phyloP scores from a whole-genome alignment of 306 rosid species.

The Prosopis cineraria region DNA sequence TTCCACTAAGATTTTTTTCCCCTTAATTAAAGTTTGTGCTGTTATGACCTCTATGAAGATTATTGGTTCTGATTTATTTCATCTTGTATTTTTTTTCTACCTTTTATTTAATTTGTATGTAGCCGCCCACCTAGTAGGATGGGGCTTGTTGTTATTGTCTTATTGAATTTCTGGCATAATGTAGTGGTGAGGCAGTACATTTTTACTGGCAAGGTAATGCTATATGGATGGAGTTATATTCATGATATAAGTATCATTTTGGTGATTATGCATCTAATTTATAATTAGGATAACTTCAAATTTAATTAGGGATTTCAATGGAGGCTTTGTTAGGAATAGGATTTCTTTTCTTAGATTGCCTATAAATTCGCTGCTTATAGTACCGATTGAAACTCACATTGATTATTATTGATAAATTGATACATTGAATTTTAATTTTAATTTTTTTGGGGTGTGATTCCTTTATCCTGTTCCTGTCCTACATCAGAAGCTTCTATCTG shows the following conservation, averaged over 20 bases:
- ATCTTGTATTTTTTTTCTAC: neutral
- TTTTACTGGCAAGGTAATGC: neutral
- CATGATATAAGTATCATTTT: neutral
- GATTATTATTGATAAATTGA: neutral
- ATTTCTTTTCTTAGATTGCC: neutral
- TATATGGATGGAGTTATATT: neutral
- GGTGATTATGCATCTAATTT: neutral
- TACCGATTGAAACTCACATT: neutral
- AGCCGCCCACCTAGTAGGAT: too few species aligned
- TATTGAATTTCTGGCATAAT: neutral
- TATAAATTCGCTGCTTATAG: neutral
- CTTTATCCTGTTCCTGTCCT: neutral
- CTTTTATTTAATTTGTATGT: slow-evolving; percentile 1
- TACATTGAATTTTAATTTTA: neutral
- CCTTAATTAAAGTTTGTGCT: slow-evolving; percentile 1
- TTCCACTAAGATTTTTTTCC: too few species aligned
- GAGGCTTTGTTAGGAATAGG: neutral
- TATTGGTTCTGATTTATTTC: neutral
- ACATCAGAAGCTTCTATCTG: slow-evolving; percentile 3
- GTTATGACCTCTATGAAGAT: neutral
- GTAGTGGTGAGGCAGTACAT: neutral
- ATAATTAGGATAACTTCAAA: neutral
- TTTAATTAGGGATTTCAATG: neutral
- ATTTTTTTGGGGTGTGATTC: neutral
- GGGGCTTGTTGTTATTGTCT: too few species aligned